Percentiles rank a stretch among this genome's conserved stretches.
phyloP scores from a whole-genome alignment of 1,284 basidiomycete genomes.

The Xerocomus cyaneibrunnescens region DNA sequence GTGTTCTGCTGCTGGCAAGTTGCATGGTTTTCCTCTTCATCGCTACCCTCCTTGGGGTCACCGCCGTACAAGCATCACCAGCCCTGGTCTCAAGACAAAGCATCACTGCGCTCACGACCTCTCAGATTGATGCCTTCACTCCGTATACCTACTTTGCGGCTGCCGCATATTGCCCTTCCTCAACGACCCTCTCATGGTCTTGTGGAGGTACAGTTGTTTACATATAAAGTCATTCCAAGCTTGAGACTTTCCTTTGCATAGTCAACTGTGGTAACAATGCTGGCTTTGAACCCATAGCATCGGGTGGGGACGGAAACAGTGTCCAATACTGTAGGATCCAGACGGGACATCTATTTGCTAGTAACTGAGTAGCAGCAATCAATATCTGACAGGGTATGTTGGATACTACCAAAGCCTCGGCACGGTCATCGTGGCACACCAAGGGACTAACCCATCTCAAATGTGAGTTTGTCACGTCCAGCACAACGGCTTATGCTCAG shows the following conservation, averaged over 20 bases:
- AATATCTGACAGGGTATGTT: conserved; percentile 34
- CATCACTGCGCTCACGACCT: conserved; percentile 41
- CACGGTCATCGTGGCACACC: conserved; percentile 37
- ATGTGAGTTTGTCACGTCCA: conserved; percentile 20
- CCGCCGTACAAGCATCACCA: conserved; percentile 22
- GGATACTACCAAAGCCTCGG: conserved; percentile 33
- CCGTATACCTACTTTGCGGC: conserved; percentile 57
- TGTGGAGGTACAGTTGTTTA: conserved; percentile 50
- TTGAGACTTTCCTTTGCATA: conserved; percentile 18
- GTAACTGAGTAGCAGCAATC: neutral
- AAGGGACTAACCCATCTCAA: conserved; percentile 32
- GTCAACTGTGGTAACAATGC: conserved; percentile 55
- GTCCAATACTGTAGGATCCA: conserved; percentile 48
- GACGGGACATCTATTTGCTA: neutral
- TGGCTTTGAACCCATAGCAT: conserved; percentile 53
- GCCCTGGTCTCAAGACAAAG: conserved; percentile 28
- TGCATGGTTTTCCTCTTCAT: conserved; percentile 16
- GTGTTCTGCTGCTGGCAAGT: neutral
- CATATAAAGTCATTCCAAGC: neutral
- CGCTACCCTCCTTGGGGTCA: conserved; percentile 13
- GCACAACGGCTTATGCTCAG: neutral
- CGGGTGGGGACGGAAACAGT: conserved; percentile 56
- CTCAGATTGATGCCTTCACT: conserved; percentile 48
- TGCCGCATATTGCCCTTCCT: conserved; percentile 52
- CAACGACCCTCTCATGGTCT: conserved; percentile 48